phyloP scores from a whole-genome alignment of 2,329 filamentous ascomycete species.

The Alternaria atra region DNA sequence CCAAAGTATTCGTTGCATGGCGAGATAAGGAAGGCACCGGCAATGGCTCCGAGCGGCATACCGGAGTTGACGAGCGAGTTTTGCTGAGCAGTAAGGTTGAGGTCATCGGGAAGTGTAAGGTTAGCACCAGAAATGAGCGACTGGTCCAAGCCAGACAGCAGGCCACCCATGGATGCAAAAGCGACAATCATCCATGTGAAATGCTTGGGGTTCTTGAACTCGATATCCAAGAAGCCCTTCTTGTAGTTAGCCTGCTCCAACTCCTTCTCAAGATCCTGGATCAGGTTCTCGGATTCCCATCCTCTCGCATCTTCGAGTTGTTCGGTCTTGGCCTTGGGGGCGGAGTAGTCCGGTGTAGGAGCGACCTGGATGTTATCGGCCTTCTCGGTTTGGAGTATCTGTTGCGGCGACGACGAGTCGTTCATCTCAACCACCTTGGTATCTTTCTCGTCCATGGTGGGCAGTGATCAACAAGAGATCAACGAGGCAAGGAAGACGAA shows the following conservation, averaged over 20 bases:
- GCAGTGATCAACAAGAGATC: slow-evolving; percentile 22
- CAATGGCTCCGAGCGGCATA: slow-evolving; percentile 77
- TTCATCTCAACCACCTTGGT: slow-evolving; percentile 23
- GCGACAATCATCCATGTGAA: slow-evolving; percentile 75
- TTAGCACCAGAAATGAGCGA: slow-evolving; percentile 77
- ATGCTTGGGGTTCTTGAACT: slow-evolving; percentile 68
- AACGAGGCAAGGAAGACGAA: neutral
- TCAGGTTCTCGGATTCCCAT: slow-evolving; percentile 57
- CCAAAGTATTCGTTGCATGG: slow-evolving; percentile 74
- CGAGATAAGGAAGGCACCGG: slow-evolving; percentile 72
- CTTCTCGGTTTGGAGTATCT: slow-evolving; percentile 26
- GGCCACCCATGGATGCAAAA: slow-evolving; percentile 78
- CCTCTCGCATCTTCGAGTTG: slow-evolving; percentile 46
- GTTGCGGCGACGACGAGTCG: slow-evolving; percentile 14
- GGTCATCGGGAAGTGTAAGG: slow-evolving; percentile 68
- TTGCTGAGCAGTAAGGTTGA: slow-evolving; percentile 63
- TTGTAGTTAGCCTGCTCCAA: slow-evolving; percentile 48
- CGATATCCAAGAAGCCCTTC: slow-evolving; percentile 61
- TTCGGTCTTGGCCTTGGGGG: slow-evolving; percentile 44
- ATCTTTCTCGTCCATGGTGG: slow-evolving; percentile 42
- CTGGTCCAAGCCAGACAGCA: slow-evolving; percentile 77
- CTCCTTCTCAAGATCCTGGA: slow-evolving; percentile 54
- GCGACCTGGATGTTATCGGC: slow-evolving; percentile 31
- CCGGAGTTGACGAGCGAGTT: slow-evolving; percentile 74
- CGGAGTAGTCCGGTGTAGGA: slow-evolving; percentile 31